phyloP scores from a whole-genome alignment of 1,284 basidiomycete species.

The Wallemia ichthyophaga region DNA sequence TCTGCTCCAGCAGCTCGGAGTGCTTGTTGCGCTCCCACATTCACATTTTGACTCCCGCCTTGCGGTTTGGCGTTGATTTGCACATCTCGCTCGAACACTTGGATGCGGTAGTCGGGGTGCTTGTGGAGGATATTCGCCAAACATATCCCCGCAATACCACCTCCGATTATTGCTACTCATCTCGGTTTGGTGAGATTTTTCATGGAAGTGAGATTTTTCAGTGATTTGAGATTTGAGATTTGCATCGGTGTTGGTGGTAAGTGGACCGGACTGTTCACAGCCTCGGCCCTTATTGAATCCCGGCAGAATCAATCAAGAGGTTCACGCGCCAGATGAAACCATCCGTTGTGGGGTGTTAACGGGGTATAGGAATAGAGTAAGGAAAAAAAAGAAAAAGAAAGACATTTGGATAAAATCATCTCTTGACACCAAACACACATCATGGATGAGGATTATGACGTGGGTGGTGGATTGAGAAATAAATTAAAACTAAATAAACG shows the following conservation, averaged over 20 bases:
- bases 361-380: no score
- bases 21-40: not conserved
- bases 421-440: not conserved
- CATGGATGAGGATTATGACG: not conserved
- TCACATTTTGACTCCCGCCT: not conserved
- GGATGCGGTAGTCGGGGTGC: not conserved
- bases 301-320: no score
- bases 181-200: no score
- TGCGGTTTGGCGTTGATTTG: not conserved
- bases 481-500: not conserved
- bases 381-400: no score
- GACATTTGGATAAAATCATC: no score
- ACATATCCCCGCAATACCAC: not conserved
- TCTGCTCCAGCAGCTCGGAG: not conserved
- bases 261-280: no score
- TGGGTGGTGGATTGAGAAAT: not conserved
- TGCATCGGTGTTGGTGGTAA: no score
- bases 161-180: not conserved
- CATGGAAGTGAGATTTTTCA: no score
- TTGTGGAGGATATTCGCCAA: not conserved
- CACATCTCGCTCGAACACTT: not conserved
- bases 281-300: no score
- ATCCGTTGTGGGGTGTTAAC: no score
- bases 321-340: no score
- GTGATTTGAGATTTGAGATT: no score